Conservation (phyloP, 331 rosid species). For the Cydonia oblonga region DNA sequence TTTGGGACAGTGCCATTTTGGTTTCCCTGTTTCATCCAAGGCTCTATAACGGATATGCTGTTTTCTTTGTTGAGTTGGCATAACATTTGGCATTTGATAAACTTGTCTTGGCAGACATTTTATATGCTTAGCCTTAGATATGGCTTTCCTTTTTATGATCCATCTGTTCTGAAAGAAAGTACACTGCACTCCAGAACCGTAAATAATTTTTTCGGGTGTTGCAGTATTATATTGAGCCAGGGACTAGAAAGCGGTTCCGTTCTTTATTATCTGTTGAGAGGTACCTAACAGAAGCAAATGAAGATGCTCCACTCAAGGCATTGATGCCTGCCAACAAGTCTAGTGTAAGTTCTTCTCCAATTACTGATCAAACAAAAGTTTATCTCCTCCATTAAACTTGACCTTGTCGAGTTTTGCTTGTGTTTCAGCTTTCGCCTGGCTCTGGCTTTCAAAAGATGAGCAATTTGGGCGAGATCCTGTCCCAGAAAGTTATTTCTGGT, state of each 20-base stretch:
- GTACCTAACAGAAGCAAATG: conserved; percentile 15
- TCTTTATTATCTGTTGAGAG: conserved; percentile 34
- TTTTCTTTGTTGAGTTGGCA: not conserved
- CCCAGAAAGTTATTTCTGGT: conserved; percentile 3
- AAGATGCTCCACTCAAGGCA: conserved; percentile 23
- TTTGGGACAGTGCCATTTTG: not conserved
- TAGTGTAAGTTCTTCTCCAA: conserved; percentile 6
- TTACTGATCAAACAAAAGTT: not conserved
- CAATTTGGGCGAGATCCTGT: not conserved
- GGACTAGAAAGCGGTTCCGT: conserved; percentile 25
- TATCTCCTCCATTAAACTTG: conserved; percentile 2
- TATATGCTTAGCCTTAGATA: not conserved
- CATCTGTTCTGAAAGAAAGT: not conserved
- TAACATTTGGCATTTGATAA: not conserved
- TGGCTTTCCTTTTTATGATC: not conserved
- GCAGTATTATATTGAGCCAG: conserved; percentile 36
- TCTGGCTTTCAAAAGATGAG: conserved; percentile 6
- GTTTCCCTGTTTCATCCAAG: not conserved
- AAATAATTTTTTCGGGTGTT: not conserved
- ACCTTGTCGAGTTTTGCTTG: conserved; percentile 11
- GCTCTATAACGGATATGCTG: not conserved
- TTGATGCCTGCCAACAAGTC: conserved; percentile 12
- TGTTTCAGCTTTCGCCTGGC: conserved; percentile 18
- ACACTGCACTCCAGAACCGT: not conserved
- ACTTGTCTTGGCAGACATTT: not conserved